Percentiles rank a stretch among this genome's conserved stretches.
phyloP scores from a whole-genome alignment of 2,329 filamentous ascomycete genomes.

The Stagonosporopsis rhizophila region DNA sequence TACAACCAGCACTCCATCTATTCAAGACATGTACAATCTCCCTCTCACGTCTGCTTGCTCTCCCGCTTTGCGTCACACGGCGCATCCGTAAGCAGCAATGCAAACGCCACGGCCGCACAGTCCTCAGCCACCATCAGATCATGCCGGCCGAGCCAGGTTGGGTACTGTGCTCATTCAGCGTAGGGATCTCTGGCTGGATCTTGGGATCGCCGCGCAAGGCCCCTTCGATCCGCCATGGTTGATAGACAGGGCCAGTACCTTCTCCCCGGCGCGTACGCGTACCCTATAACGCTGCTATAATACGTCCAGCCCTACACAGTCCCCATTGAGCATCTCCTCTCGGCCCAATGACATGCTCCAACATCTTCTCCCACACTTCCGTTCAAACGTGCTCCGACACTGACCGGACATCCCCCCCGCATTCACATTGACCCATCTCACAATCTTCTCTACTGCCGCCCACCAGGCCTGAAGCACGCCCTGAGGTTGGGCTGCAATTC shows the following conservation, averaged over 20 bases:
- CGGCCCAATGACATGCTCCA: background rate
- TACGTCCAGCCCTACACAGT: conserved; percentile 2
- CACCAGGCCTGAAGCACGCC: background rate
- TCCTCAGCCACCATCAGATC: conserved; percentile 13
- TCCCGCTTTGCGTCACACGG: conserved; percentile 30
- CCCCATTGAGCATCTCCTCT: background rate
- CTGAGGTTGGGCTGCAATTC: background rate
- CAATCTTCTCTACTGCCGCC: no score
- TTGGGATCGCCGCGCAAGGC: background rate
- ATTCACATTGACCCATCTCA: background rate
- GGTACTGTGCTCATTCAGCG: background rate
- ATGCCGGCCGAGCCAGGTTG: background rate
- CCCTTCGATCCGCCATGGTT: background rate
- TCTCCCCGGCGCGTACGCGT: conserved; percentile 10
- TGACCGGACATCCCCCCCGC: background rate
- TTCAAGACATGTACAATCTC: conserved; percentile 31
- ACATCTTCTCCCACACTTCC: background rate
- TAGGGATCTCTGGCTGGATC: background rate
- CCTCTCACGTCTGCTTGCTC: conserved; percentile 23
- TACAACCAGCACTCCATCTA: conserved; percentile 3
- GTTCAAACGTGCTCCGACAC: conserved; percentile 3
- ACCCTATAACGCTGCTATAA: conserved; percentile 6
- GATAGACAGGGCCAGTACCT: conserved; percentile 2
- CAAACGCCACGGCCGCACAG: conserved; percentile 9
- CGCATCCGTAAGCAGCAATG: conserved; percentile 8